Evolutionary conservation across 176 grass and related monocot genomes (phyloP).

Genomic region (Cenchrus americanus): DNA sequence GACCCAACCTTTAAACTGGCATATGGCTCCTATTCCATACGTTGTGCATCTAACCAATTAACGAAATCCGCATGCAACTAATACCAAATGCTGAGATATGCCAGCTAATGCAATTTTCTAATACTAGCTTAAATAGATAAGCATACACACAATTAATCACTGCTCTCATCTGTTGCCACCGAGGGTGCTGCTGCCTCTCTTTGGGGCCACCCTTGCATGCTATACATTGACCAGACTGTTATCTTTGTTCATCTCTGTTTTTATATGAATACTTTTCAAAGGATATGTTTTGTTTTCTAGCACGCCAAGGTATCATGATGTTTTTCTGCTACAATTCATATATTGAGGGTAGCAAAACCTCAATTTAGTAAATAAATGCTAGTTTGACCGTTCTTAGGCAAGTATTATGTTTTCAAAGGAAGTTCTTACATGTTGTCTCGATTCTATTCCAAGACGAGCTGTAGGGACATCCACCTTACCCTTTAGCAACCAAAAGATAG

Average conservation of each 20-base stretch:
- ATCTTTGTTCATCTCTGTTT: slow-evolving; percentile 4
- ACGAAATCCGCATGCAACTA: no score
- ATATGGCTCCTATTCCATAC: background rate
- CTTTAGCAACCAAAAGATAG: slow-evolving; percentile 13
- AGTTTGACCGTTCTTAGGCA: background rate
- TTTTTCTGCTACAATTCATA: background rate
- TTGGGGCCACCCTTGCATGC: background rate
- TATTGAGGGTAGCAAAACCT: background rate
- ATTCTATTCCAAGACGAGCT: slow-evolving; percentile 1
- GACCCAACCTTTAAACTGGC: background rate
- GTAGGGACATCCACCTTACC: background rate
- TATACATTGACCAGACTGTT: background rate
- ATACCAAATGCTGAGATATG: no score
- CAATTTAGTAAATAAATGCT: background rate
- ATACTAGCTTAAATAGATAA: background rate
- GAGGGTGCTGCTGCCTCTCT: background rate
- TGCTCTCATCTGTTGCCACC: slow-evolving; percentile 6
- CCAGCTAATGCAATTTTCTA: background rate
- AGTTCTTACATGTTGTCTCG: background rate
- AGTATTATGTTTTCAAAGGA: background rate
- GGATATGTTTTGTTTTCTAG: background rate
- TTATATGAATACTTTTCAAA: background rate
- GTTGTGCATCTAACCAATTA: background rate
- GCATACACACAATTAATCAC: slow-evolving; percentile 1
- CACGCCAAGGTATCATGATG: background rate